These are phyloP conservation scores for Colletotrichum ledebouriae DNA, from an alignment of 2,329 filamentous ascomycete genomes.

Conservation along the genomic window DNA sequence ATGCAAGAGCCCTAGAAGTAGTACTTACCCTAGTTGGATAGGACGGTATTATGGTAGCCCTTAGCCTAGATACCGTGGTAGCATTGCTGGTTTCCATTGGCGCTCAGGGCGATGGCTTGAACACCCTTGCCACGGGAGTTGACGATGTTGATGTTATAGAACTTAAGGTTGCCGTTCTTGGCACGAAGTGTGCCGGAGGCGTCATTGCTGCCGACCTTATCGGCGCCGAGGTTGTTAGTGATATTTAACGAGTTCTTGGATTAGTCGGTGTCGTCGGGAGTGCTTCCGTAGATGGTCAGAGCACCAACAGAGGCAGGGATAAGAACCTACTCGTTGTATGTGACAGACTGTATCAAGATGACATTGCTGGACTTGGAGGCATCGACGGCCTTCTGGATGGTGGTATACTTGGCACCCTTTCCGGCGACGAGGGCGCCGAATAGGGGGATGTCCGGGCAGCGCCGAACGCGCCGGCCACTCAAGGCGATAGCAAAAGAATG, in stretches of 20 bases:
- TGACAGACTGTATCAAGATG: constrained; percentile 48
- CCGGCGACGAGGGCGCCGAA: constrained; percentile 51
- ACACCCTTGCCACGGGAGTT: constrained; percentile 62
- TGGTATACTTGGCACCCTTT: constrained; percentile 46
- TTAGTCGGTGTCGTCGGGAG: constrained; percentile 53
- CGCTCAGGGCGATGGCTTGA: constrained; percentile 67
- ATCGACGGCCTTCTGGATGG: constrained; percentile 66
- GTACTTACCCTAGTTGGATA: constrained; percentile 63
- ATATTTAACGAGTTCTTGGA: constrained; percentile 63
- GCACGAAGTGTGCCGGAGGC: constrained; percentile 50
- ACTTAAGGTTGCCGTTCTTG: constrained; percentile 60
- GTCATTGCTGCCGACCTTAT: constrained; percentile 59
- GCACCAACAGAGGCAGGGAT: constrained; percentile 66
- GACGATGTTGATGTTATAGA: constrained; percentile 70
- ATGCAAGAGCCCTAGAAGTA: constrained; percentile 67
- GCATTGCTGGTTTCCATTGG: constrained; percentile 49
- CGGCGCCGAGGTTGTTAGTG: constrained; percentile 56
- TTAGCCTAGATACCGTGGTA: constrained; percentile 67
- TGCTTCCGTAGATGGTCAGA: constrained; percentile 71
- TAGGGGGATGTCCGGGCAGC: constrained; percentile 49
- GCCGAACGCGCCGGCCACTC: constrained; percentile 40
- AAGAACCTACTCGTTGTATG: constrained; percentile 59
- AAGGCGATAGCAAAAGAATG: constrained; percentile 39
- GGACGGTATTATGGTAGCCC: constrained; percentile 70
- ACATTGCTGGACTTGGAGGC: constrained; percentile 66